Conservation (phyloP, 768 basidiomycete species). For the Collybia sp. region DNA sequence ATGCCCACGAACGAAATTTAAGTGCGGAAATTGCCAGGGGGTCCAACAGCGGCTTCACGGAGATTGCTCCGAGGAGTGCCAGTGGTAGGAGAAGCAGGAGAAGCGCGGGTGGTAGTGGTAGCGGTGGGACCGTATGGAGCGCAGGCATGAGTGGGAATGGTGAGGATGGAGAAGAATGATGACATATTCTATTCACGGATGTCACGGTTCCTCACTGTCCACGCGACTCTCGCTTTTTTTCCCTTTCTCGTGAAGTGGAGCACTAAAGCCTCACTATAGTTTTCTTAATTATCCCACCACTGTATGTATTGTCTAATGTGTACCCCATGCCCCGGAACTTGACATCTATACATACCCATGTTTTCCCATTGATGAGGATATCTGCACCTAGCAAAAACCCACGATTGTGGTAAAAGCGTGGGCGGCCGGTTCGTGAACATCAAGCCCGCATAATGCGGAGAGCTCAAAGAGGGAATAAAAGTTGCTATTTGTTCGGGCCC, state of each 20-base stretch:
- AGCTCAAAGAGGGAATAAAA: no score
- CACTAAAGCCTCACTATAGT: no score
- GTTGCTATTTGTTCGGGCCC: no score
- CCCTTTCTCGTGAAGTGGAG: background rate
- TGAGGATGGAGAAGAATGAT: constrained; percentile 25
- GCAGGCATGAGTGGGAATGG: constrained; percentile 72
- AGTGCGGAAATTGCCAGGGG: constrained; percentile 78
- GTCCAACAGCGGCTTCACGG: constrained; percentile 70
- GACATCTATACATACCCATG: no score
- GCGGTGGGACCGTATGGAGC: constrained; percentile 82
- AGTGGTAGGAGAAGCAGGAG: constrained; percentile 56
- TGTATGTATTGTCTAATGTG: background rate
- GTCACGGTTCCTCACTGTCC: background rate
- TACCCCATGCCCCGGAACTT: background rate
- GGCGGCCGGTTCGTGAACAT: no score
- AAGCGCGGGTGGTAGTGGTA: constrained; percentile 62
- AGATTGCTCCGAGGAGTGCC: constrained; percentile 50
- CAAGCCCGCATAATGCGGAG: no score
- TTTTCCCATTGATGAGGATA: no score
- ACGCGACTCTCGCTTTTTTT: background rate
- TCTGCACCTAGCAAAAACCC: no score
- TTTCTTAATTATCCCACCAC: constrained; percentile 8
- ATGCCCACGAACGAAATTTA: constrained; percentile 70
- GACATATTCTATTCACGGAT: background rate
- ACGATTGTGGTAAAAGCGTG: no score